Evolutionary conservation across 2,329 filamentous ascomycete genomes (phyloP), one percentile per base, ranked within the genome.

Genomic region (Phialophora verrucosa): DNA sequence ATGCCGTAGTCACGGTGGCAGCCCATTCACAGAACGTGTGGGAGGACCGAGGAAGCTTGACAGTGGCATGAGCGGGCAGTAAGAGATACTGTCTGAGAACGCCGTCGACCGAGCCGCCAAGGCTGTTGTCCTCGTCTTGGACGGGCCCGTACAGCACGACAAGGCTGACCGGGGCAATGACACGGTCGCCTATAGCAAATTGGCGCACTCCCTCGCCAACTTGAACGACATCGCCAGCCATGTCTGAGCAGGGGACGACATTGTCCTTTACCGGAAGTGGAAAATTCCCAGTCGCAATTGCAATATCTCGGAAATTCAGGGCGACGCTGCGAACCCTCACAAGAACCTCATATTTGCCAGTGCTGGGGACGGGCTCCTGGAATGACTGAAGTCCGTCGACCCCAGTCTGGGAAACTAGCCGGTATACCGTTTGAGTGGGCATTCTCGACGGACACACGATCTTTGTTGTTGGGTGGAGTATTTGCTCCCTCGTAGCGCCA

Each of bases 301-400:
- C 76, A 11, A 84, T 69, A 35, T 84, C 83, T 27, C 83, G 78
- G 66, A 83, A 83, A 67, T 84, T 84, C 60, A 84, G 73, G 11
- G 80, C 80, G 0, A 80, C 82, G 6, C 78, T 81, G 8, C 79
- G 72, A 0, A 84, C 81, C 77, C 89, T 90, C 72, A 93, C 87
- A 42, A 93, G 83, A 3, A 86, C 72, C 64, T 89, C 85, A 1
- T 82, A 81, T 1, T 82, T 77, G 20, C 81, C 80, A 0, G 84
- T 82, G 1, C 73, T 69, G 0, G 84, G 84, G 65, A 86, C 77
- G 1, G 82, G 75, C 4, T 75, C 81, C 44, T 20, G 75, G 72
- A 5, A 80, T 67, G 3, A 65, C 32, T 71, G 80, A 77, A 2
- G 70, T 70, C 53, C 35, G 17, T 64, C 65, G 83, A 79, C 1